A percentile compares a stretch with the other conserved stretches of the same genome.
Evolutionary conservation across 768 basidiomycete genomes (phyloP).

Genomic region (Termitomyces sp.): DNA sequence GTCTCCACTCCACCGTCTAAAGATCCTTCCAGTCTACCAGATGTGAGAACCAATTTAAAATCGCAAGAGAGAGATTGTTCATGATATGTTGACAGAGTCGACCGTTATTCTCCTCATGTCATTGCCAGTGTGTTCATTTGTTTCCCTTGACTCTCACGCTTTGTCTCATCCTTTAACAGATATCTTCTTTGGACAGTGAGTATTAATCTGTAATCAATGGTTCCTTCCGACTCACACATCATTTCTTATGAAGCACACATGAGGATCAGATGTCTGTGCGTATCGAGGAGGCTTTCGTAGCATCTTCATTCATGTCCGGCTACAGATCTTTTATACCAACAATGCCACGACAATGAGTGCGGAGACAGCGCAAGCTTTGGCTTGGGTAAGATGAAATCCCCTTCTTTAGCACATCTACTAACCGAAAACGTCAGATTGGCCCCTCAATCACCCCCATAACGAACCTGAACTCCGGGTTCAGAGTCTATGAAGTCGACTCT

Average conservation of each 20-base stretch:
- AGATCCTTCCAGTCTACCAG: conserved; percentile 28
- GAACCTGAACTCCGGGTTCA: conserved; percentile 74
- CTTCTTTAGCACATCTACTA: not conserved
- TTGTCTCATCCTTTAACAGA: conserved; percentile 28
- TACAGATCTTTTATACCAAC: conserved; percentile 67
- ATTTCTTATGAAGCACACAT: conserved; percentile 39
- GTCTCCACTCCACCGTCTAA: not conserved
- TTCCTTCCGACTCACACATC: not conserved
- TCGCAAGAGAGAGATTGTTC: not conserved
- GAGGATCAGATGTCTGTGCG: conserved; percentile 66
- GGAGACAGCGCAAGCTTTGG: conserved; percentile 48
- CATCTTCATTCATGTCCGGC: not conserved
- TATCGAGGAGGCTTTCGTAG: not conserved
- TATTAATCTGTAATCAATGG: not conserved
- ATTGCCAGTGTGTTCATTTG: conserved; percentile 55
- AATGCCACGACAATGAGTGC: conserved; percentile 60
- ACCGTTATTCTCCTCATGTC: conserved; percentile 76
- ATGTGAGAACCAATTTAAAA: conserved; percentile 27
- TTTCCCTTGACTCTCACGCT: not conserved
- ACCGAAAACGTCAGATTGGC: conserved; percentile 40
- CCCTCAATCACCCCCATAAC: conserved; percentile 69
- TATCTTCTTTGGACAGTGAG: conserved; percentile 72
- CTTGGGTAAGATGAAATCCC: conserved; percentile 28
- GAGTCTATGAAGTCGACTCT: conserved; percentile 70
- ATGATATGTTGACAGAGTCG: conserved; percentile 41